Evolutionary conservation across 306 rosid species (phyloP), one percentile per base, ranked within the genome.

Genomic region (Cicer pinnatifidum): DNA sequence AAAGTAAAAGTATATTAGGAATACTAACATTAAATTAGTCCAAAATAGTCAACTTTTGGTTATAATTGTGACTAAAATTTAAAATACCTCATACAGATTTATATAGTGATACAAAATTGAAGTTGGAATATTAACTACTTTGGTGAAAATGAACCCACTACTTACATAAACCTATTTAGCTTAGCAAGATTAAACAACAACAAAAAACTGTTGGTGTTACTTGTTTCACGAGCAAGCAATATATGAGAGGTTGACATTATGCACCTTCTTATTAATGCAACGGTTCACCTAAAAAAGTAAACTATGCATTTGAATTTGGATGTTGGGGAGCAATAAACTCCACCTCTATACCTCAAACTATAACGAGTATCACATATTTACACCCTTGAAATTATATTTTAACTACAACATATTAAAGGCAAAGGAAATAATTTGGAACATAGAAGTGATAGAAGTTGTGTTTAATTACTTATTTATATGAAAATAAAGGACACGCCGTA

Each of bases 311-410:
- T 58, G 12, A 12, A 28, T 59, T 2, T 11, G 58, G 64, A 39
- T 53, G 63, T 46, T 37, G 50, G 35, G 53, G 28, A 8, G 72
- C 65, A 64, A 15, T 63, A 28, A 16, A 28, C 72, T 39, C 53
- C 13, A 62, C 44, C n/a, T 6, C 75, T 11, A 2, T 11, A 2
- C 46, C 71, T 17, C 39, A 12, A 46, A 46, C 19, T 60, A 54
- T 44, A 61, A 28, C 3, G 35, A 74, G 52, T 15, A 10, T 62
- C 41, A 35, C 23, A 28, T 28, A 28, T 3, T 28, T 5, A 47
- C 53, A 47, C 16, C 5, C 13, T 47, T 47, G 7, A 47, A 47
- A 47, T 12, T 7, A 5, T 5, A 47, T 12, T 47, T 12, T 12
- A 12, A 46, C 3, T 46, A 46, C 5, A 46, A 11, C 3, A 46